phyloP scores from a whole-genome alignment of 2,329 filamentous ascomycete species.

The Epichloe sp. region DNA sequence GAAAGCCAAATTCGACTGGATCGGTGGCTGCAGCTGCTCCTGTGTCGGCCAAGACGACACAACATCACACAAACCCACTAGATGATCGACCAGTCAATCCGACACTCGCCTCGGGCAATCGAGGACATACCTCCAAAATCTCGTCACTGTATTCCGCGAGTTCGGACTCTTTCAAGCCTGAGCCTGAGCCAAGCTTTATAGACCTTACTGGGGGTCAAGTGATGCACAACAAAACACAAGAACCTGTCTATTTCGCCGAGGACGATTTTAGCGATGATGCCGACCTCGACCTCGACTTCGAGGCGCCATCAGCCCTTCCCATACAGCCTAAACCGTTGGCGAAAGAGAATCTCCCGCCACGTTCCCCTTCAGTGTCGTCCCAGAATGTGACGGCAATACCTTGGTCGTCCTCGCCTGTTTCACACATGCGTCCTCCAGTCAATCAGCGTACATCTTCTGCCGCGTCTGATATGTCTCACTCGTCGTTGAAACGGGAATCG shows the following conservation, averaged over 20 bases:
- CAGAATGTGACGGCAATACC: conserved; percentile 31
- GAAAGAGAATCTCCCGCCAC: conserved; percentile 16
- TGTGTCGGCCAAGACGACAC: conserved; percentile 26
- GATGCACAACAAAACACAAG: conserved; percentile 11
- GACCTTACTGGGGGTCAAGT: conserved; percentile 21
- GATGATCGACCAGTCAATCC: conserved; percentile 20
- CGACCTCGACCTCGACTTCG: conserved; percentile 56
- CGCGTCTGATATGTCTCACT: conserved; percentile 11
- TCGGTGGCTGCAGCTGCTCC: conserved; percentile 16
- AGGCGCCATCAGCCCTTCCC: conserved; percentile 43
- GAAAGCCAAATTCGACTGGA: conserved; percentile 26
- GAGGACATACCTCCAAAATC: conserved; percentile 1
- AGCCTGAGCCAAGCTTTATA: conserved; percentile 16
- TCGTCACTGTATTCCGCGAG: conserved; percentile 26
- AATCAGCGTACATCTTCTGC: conserved; percentile 8
- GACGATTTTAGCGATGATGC: conserved; percentile 82
- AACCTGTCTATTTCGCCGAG: conserved; percentile 51
- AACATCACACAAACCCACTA: conserved; percentile 14
- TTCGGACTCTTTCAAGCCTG: conserved; percentile 32
- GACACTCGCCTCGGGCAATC: conserved; percentile 11
- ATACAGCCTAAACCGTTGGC: conserved; percentile 14
- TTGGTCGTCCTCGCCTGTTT: conserved; percentile 58
- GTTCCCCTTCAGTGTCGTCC: conserved; percentile 15
- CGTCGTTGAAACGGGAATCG: conserved; percentile 29
- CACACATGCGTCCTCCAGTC: conserved; percentile 29